Evolutionary conservation across 2,329 filamentous ascomycete species (phyloP).

Genomic region (Kalaharituber pfeilii): DNA sequence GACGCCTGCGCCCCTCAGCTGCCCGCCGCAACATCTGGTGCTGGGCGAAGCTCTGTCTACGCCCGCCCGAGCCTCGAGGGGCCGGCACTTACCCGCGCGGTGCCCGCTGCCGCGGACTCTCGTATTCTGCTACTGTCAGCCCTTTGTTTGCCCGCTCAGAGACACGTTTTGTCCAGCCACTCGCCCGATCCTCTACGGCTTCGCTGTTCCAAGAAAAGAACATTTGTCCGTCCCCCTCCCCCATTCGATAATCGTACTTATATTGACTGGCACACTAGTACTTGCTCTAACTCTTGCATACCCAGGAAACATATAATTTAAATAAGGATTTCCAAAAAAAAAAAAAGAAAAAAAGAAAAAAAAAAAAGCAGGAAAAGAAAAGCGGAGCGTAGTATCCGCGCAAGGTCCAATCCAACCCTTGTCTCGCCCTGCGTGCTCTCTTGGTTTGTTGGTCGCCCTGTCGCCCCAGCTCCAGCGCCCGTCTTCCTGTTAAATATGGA

Average conservation of each 20-base stretch:
- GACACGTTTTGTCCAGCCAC: background rate
- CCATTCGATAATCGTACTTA: too few species aligned
- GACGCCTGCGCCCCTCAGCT: too few species aligned
- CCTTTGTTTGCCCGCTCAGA: background rate
- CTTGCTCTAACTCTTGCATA: too few species aligned
- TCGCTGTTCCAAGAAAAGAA: background rate
- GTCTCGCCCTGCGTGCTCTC: constrained; percentile 14
- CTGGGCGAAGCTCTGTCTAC: too few species aligned
- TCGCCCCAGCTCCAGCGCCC: background rate
- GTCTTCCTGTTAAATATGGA: background rate
- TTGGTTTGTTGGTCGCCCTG: background rate
- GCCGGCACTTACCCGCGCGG: too few species aligned
- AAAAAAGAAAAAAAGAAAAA: background rate
- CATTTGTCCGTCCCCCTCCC: background rate
- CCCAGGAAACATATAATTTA: too few species aligned
- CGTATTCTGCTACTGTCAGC: too few species aligned
- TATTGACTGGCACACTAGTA: too few species aligned
- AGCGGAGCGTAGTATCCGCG: background rate
- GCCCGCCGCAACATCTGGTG: too few species aligned
- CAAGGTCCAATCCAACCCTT: constrained; percentile 16
- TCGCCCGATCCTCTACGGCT: background rate
- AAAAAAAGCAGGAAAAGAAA: too few species aligned
- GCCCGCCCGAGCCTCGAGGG: too few species aligned
- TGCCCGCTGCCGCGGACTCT: too few species aligned
- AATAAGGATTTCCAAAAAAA: background rate